Percentiles rank a stretch among this genome's conserved stretches.
Evolutionary conservation across 805 yeast genomes (phyloP).

Genomic region (Teunomyces panamensis): DNA sequence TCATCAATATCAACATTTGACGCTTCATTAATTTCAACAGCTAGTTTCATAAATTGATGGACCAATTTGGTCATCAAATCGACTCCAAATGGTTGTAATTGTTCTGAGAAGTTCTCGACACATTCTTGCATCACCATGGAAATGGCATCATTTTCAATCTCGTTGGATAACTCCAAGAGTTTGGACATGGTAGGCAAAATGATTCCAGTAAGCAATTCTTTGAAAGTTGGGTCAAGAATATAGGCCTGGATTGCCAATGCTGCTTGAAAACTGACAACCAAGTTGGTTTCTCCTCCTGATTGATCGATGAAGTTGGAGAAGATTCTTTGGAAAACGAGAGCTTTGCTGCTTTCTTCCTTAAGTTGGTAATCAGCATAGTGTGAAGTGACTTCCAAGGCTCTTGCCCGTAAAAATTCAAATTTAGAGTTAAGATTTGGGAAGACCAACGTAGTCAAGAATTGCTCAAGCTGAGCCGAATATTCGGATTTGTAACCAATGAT

Average conservation of each 20-base stretch:
- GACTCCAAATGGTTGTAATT: constrained; percentile 49
- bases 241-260: constrained; percentile 84
- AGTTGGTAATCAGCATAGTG: constrained; percentile 64
- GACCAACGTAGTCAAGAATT: constrained; percentile 58
- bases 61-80: constrained; percentile 26
- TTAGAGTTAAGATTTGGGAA: constrained; percentile 68
- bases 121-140: constrained; percentile 93
- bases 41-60: constrained; percentile 27
- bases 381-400: constrained; percentile 65
- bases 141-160: constrained; percentile 82
- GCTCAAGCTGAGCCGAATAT: constrained; percentile 62
- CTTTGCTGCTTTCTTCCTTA: constrained; percentile 21
- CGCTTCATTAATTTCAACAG: constrained; percentile 52
- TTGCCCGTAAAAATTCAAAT: constrained; percentile 68
- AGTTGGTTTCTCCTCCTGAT: constrained; percentile 26
- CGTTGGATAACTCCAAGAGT: constrained; percentile 68
- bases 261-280: constrained; percentile 80
- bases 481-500: constrained; percentile 56
- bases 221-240: constrained; percentile 60
- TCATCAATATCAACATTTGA: constrained; percentile 27
- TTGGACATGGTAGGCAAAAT: constrained; percentile 82
- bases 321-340: constrained; percentile 33
- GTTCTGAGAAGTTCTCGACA: constrained; percentile 83
- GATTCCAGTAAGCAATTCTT: constrained; percentile 61
- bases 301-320: constrained; percentile 25